phyloP scores from a whole-genome alignment of 495 filamentous ascomycete genomes.

The Beverwykella pulmonaria region DNA sequence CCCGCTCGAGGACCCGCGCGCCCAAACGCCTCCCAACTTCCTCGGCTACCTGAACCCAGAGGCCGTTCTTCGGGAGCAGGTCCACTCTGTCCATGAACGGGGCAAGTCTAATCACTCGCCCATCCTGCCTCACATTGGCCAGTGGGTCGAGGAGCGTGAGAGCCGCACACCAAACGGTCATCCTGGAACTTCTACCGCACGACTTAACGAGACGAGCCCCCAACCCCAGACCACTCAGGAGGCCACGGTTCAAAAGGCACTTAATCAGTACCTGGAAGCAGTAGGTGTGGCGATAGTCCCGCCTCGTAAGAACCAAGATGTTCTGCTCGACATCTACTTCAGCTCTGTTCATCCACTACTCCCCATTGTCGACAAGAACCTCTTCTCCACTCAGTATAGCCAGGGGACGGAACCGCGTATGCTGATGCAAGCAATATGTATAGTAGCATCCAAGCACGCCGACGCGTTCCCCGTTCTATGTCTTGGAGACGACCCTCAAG shows the following conservation, averaged over 20 bases:
- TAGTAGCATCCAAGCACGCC: conserved; percentile 45
- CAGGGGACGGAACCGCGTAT: conserved; percentile 34
- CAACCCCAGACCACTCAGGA: conserved; percentile 18
- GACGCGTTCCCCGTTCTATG: conserved; percentile 38
- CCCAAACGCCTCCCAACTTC: conserved; percentile 38
- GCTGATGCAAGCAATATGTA: conserved; percentile 45
- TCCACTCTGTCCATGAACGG: conserved; percentile 23
- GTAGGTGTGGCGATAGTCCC: conserved; percentile 37
- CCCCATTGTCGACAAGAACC: conserved; percentile 41
- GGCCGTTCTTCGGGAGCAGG: conserved; percentile 38
- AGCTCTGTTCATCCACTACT: conserved; percentile 44
- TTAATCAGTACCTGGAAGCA: conserved; percentile 38
- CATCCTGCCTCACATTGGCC: conserved; percentile 30
- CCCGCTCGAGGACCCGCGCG: conserved; percentile 20
- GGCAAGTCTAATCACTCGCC: conserved; percentile 21
- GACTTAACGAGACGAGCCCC: conserved; percentile 27
- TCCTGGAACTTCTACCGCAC: conserved; percentile 7
- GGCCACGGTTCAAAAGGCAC: conserved; percentile 31
- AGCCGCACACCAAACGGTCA: conserved; percentile 3
- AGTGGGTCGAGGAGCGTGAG: conserved; percentile 36
- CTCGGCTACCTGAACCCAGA: conserved; percentile 42
- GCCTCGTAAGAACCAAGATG: conserved; percentile 35
- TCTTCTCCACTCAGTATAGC: conserved; percentile 36
- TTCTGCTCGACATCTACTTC: conserved; percentile 45
- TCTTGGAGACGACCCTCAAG: conserved; percentile 28